Conservation (phyloP, 352 stramenopile genomes). For the Globisporangium rhizosaccharum region DNA sequence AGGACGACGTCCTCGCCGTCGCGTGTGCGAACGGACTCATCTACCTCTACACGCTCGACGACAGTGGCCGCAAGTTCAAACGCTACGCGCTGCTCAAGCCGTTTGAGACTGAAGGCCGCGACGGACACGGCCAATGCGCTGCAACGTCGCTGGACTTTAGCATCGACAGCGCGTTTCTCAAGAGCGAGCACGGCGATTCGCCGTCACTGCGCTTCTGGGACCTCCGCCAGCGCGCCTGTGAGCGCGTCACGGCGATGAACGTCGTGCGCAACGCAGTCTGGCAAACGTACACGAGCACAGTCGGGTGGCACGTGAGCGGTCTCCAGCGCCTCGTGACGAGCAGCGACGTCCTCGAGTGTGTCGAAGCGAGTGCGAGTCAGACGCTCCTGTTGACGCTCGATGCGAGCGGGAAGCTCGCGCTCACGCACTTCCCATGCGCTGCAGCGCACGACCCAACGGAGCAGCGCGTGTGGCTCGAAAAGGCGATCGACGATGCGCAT, state of each 20-base stretch:
- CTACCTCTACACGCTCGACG: slow-evolving; percentile 65
- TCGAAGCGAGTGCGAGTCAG: slow-evolving; percentile 11
- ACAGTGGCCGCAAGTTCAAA: slow-evolving; percentile 21
- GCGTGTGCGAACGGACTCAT: slow-evolving; percentile 56
- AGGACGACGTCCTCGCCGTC: slow-evolving; percentile 38
- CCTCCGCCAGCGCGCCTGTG: slow-evolving; percentile 35
- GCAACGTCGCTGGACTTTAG: slow-evolving; percentile 61
- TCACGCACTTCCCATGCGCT: slow-evolving; percentile 17
- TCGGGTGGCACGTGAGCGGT: slow-evolving; percentile 36
- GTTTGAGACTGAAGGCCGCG: slow-evolving; percentile 17
- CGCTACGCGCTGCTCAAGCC: slow-evolving; percentile 58
- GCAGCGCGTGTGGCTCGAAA: slow-evolving; percentile 16
- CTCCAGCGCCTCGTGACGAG: not conserved
- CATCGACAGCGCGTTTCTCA: slow-evolving; percentile 47
- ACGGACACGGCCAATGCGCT: not conserved
- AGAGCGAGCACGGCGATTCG: slow-evolving; percentile 34
- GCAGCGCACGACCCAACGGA: slow-evolving; percentile 1
- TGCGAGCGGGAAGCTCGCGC: slow-evolving; percentile 6
- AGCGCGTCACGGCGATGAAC: slow-evolving; percentile 40
- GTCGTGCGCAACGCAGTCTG: slow-evolving; percentile 43
- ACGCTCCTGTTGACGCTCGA: slow-evolving; percentile 11
- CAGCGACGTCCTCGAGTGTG: not conserved
- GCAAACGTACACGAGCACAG: slow-evolving; percentile 41
- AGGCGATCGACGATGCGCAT: slow-evolving; percentile 16
- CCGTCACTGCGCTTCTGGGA: slow-evolving; percentile 53